phyloP scores from a whole-genome alignment of 768 basidiomycete genomes.

The Mycena filopes region DNA sequence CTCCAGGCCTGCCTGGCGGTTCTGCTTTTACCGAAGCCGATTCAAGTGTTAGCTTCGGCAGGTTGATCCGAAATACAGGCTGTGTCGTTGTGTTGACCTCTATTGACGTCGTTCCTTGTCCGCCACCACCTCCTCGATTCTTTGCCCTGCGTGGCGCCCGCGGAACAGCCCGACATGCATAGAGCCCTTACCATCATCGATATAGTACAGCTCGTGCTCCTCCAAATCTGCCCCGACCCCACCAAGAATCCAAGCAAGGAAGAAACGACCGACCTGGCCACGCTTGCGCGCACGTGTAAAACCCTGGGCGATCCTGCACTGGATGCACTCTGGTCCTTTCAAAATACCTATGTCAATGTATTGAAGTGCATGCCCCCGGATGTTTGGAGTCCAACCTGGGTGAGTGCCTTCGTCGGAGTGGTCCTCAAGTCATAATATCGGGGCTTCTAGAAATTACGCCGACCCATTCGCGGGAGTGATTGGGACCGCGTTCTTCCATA shows the following conservation, averaged over 20 bases:
- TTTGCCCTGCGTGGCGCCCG: too few species aligned
- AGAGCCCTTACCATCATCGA: neutral
- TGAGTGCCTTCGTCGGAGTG: too few species aligned
- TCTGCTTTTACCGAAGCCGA: too few species aligned
- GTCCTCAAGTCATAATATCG: too few species aligned
- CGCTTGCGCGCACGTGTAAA: neutral
- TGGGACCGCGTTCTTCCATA: neutral
- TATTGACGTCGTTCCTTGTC: too few species aligned
- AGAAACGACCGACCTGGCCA: neutral
- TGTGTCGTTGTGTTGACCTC: too few species aligned
- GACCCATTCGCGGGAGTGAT: neutral
- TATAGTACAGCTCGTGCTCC: neutral
- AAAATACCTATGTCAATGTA: neutral
- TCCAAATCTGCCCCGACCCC: neutral
- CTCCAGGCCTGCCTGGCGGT: too few species aligned
- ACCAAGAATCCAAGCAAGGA: neutral
- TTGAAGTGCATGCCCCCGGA: neutral
- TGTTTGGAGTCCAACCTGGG: neutral
- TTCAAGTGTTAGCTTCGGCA: too few species aligned
- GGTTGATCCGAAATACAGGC: too few species aligned
- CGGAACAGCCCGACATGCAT: neutral
- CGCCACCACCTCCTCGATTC: too few species aligned
- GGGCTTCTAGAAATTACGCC: neutral
- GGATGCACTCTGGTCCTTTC: constrained; percentile 3
- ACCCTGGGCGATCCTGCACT: neutral